phyloP scores from a whole-genome alignment of 306 rosid species.

The Luffa aegyptiaca region DNA sequence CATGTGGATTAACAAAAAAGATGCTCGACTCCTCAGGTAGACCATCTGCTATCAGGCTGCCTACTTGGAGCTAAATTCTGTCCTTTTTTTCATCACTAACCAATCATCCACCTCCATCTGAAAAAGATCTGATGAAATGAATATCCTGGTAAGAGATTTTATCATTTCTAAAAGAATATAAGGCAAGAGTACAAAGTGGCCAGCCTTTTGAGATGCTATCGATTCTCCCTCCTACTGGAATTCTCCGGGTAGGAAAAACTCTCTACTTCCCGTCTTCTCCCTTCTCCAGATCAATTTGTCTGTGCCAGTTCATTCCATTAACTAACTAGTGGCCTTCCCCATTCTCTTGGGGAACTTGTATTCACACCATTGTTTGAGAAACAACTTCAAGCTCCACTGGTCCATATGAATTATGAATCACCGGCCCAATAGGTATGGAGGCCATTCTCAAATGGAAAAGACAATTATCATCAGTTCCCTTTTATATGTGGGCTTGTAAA shows the following conservation, averaged over 20 bases:
- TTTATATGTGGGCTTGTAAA: background rate
- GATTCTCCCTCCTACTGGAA: background rate
- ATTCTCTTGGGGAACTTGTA: background rate
- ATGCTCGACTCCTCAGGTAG: background rate
- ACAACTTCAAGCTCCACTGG: background rate
- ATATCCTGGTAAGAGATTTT: background rate
- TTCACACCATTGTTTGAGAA: background rate
- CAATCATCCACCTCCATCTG: background rate
- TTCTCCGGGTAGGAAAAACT: background rate
- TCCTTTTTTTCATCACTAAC: background rate
- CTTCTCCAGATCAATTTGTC: background rate
- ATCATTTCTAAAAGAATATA: background rate
- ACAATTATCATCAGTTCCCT: background rate
- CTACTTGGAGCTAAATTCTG: background rate
- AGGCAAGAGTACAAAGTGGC: background rate
- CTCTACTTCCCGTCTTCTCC: background rate
- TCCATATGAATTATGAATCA: background rate
- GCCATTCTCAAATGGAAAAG: background rate
- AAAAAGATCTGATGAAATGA: background rate
- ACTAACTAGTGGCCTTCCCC: background rate
- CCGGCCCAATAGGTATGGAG: background rate
- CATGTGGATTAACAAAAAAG: background rate
- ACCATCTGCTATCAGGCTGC: slow-evolving; percentile 1
- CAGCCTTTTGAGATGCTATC: background rate
- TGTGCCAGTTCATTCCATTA: background rate